Evolutionary conservation across 2,329 filamentous ascomycete genomes (phyloP), one percentile per base, ranked within the genome.

Genomic region (Ramichloridium luteum): DNA sequence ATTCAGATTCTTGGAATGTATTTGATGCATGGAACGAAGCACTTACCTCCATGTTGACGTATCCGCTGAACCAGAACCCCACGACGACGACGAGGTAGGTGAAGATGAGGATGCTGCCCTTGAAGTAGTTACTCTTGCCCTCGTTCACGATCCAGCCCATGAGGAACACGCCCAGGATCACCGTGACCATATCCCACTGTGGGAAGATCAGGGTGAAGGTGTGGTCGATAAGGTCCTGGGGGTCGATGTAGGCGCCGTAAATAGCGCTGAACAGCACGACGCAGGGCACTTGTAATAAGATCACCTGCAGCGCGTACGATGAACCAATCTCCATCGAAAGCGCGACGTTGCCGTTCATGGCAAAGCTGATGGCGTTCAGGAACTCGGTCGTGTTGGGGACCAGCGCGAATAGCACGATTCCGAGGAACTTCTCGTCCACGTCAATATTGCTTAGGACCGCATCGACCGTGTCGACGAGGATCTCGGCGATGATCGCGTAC

Each of bases 61-160:
- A 79, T 14, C 72, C 70, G 31, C 83, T 84, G 37, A 93, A 80
- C 60, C 84, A 96, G 64, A 92, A 98, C 1, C 90, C 90, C 27
- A 83, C 73, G 16, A 94, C 65, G 29, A 98, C 84, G 16, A 96
- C 90, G 14, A 96, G 59, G 55, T 98, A 98, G 18, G 83, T 90
- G 30, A 98, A 65, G 41, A 96, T 75, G 31, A 98, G 67, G 46
- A 96, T 94, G 43, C 83, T 93, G 31, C 90, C 90, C 64, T 98
- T 98, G 74, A 98, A 98, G 60, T 98, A 98, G 59, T 98, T 98
- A 65, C 86, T 96, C 73, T 98, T 98, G 25, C 90, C 90, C 61
- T 98, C 90, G 31, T 88, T 83, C 48, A 96, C 93, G 67, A 98
- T 88, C 65, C 96, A 93, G 50, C 85, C 93, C 44, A 98, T 74